Evolutionary conservation across 2,329 filamentous ascomycete genomes (phyloP).

Genomic region (Trichoderma aggressivum): DNA sequence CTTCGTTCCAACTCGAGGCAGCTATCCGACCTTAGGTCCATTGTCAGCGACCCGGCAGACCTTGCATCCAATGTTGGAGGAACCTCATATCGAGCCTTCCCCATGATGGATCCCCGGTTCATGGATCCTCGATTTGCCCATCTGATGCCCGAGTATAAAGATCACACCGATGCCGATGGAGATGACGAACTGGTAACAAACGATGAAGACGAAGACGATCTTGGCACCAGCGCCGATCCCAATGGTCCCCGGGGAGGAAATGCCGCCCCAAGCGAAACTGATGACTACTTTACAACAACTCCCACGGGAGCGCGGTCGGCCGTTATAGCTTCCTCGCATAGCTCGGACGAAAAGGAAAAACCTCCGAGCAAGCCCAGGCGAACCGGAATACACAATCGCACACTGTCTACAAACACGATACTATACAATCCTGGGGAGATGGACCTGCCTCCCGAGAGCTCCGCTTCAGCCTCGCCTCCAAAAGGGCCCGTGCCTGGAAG

Average conservation of each 20-base stretch:
- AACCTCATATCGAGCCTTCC: constrained; percentile 29
- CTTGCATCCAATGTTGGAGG: constrained; percentile 54
- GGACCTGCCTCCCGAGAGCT: constrained; percentile 35
- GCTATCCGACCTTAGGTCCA: constrained; percentile 56
- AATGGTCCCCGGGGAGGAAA: constrained; percentile 31
- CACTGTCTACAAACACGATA: constrained; percentile 77
- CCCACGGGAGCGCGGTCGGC: constrained; percentile 44
- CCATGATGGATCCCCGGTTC: constrained; percentile 20
- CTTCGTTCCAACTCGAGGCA: constrained; percentile 45
- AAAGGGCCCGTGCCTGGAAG: constrained; percentile 31
- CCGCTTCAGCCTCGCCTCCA: constrained; percentile 44
- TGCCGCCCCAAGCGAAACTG: constrained; percentile 33
- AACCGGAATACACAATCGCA: constrained; percentile 61
- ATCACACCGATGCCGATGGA: constrained; percentile 78
- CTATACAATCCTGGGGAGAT: constrained; percentile 68
- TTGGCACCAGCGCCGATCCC: constrained; percentile 42
- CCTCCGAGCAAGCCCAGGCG: constrained; percentile 35
- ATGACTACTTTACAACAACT: constrained; percentile 55
- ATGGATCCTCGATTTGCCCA: constrained; percentile 21
- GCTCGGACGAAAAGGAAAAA: constrained; percentile 30
- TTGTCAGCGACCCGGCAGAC: constrained; percentile 62
- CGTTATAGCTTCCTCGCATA: constrained; percentile 35
- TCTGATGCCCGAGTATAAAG: constrained; percentile 43
- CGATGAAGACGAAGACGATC: constrained; percentile 65
- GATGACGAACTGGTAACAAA: constrained; percentile 88